Evolutionary conservation across 129 eudicot species (phyloP), one percentile per base, ranked within the genome.

Genomic region (Scalesia atractyloides): DNA sequence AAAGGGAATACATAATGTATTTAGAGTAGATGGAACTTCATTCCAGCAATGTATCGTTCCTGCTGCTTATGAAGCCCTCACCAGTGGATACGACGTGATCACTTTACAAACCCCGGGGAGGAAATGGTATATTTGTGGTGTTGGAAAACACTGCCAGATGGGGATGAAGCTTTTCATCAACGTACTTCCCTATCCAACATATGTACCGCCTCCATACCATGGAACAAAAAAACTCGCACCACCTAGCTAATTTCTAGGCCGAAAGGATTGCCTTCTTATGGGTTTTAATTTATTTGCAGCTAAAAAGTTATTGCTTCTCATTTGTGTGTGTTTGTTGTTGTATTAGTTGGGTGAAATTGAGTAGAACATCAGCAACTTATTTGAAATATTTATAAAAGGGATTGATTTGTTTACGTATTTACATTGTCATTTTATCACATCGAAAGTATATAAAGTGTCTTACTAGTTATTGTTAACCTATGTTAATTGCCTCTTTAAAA

Each of bases 111-210:
- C 64, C 49, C 68, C 85, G 0, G 80, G 82, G 3, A 68, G 81
- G 69, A 82, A 82, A 34, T 82, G 86, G 82, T 77, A 82, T 54
- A 37, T 37, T 24, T 24, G 30, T 24, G 30, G 30, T 24, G 30
- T 24, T 0, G 30, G 30, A 24, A 24, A 24, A 24, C 30, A 24
- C 30, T 24, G 30, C 30, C 30, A 24, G 30, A 24, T 24, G 30
- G 30, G 30, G 30, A 33, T 76, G 49, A 81, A 81, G 60, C 72
- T 81, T 16, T 70, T 81, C 54, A 81, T 81, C 57, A 70, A 81
- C 9, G 81, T 76, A 6, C 50, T 62, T 16, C 72, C 72, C 9
- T 73, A 58, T 20, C 44, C 79, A 49, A 39, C 73, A 50, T 73
- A 73, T 11, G 16, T 60, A 46, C 77, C 77, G n/a, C 69, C 77